Percentiles rank a stretch among this genome's conserved stretches.
Evolutionary conservation across 345 rosid species (phyloP).

Genomic region (Durio zibethinus): DNA sequence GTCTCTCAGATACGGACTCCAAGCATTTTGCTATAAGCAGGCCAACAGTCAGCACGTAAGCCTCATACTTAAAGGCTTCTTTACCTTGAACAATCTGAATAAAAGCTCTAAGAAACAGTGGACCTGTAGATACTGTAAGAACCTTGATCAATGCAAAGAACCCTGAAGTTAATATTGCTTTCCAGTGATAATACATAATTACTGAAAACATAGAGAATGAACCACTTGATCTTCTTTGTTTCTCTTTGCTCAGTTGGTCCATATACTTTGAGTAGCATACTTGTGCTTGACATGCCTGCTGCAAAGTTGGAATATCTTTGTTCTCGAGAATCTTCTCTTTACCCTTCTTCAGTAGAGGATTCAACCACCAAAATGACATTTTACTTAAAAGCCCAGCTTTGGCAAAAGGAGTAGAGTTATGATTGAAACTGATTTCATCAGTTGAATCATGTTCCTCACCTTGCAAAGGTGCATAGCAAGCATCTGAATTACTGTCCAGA

Average conservation of each 20-base stretch:
- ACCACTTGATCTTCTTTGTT: constrained; percentile 24
- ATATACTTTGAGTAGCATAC: constrained; percentile 38
- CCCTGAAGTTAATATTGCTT: constrained; percentile 39
- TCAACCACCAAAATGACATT: constrained; percentile 58
- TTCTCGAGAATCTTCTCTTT: constrained; percentile 35
- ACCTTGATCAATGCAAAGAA: constrained; percentile 47
- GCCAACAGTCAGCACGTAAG: constrained; percentile 32
- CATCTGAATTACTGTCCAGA: neutral
- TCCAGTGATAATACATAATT: constrained; percentile 33
- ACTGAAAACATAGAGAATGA: constrained; percentile 28
- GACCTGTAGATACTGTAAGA: constrained; percentile 37
- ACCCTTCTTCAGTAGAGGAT: constrained; percentile 51
- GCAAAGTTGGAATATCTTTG: constrained; percentile 42
- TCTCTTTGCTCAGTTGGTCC: constrained; percentile 23
- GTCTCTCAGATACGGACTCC: constrained; percentile 52
- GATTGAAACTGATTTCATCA: constrained; percentile 3
- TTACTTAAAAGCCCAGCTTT: constrained; percentile 40
- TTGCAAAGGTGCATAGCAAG: constrained; percentile 34
- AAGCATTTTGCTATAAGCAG: constrained; percentile 42
- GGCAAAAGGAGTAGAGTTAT: constrained; percentile 39
- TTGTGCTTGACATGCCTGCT: constrained; percentile 32
- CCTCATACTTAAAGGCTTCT: constrained; percentile 28
- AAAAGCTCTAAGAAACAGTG: constrained; percentile 48
- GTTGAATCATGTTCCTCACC: constrained; percentile 21
- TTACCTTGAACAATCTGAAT: constrained; percentile 36